Evolutionary conservation across 176 grass and related monocot genomes (phyloP), one percentile per base, ranked within the genome.

Genomic region (Avena eriantha): DNA sequence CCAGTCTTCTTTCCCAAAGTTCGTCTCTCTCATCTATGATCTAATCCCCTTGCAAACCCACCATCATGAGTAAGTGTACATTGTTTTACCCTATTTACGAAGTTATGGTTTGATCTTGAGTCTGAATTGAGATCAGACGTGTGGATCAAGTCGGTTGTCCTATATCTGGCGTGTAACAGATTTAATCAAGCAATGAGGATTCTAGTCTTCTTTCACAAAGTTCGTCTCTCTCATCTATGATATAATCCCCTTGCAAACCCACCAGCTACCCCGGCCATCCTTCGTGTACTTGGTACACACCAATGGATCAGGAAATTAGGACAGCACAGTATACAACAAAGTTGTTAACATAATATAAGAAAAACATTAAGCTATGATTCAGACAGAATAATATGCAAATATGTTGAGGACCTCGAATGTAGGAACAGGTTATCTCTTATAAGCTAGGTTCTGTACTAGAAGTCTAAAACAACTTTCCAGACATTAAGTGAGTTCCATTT

Each of bases 391-490:
- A 63, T 46, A 34, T 43, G 9, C 56, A 48, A 86, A 69, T 12
- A 21, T 39, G 16, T 34, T 59, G 45, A 72, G 33, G n/a, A 81
- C 39, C 14, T 70, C 11, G 69, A 31, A 81, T 47, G 53, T 7
- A 79, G 21, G 81, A 85, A 35, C 17, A 11, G 34, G 26, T 16
- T 22, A 19, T 41, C 46, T 80, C 19, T 43, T 18, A 39, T 23
- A 82, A 60, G 29, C 76, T 71, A 46, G 69, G 36, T 69, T 72
- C 1, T 53, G 16, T 39, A 69, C 24, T 69, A 70, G 16, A 84
- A 75, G 46, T 75, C 72, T 51, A 75, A 24, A 49, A 86, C 49
- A 84, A 90, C 39, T 1, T 75, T 60, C 11, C 12, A 45, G 39
- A 47, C 48, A 50, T 34, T 48, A 92, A 83, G 29, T 45, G 3